Base-by-base conservation (phyloP, 225 moss, liverwort and hornwort species). In the Polytrichum formosum region DNA sequence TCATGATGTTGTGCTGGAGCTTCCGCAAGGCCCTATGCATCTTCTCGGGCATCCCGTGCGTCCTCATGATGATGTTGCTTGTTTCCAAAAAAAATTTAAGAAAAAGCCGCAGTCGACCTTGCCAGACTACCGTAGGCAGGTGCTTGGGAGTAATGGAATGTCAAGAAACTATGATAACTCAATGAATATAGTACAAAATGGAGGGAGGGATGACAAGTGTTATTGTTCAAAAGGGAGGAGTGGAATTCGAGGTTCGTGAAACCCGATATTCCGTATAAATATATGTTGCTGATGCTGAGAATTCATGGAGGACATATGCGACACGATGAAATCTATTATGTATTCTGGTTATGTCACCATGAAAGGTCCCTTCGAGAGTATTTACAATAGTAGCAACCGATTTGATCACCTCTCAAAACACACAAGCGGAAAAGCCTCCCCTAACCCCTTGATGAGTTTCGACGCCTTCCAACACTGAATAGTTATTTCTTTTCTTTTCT, bases 241-340 rank as follows among this genome's bases (percentile, higher is more conserved):
- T 67, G 26, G 5, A 27, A 54, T 23, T 54, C 67, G 54, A 54
- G 67, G 67, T 67, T 67, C 67, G 53, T 67, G 67, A 27, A 67
- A 67, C 25, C 67, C 67, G 16, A 67, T 27, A 27, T 67, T 67
- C 26, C 67, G 67, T 21, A 67, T 53, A 25, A 67, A 67, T 23
- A 67, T 67, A 26, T 67, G 53, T 25, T 67, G 67, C 28, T 67
- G 67, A 67, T 67, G 67, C 53, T 67, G 67, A 54, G 53, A 53
- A 23, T 67, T 67, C 67, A 67, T 67, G 67, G 54, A 13, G 67
- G 27, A 67, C 25, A 53, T 26, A 1, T 21, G 53, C 53, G 17
- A 3, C 54, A 16, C 23, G 0, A 26, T 53, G 27, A 46, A 46
- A 46, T 16, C 13, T 46, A 46, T 46, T 46, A 46, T 46, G 16